phyloP scores from a whole-genome alignment of 2,329 filamentous ascomycete species.

The Sporothrix schenckii region DNA sequence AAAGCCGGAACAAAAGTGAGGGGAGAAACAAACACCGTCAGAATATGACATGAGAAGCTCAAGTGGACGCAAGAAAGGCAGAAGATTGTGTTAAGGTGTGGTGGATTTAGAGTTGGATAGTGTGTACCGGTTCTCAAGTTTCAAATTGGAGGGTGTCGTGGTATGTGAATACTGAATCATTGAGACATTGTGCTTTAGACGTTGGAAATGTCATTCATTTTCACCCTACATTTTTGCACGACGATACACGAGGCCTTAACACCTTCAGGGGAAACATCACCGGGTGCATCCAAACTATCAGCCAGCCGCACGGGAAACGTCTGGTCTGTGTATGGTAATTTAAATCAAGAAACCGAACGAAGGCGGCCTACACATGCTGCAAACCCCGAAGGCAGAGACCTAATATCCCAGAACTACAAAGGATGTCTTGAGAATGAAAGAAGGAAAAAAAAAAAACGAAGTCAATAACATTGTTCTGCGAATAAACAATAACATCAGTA shows the following conservation, averaged over 20 bases:
- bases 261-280: background rate
- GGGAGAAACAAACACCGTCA: background rate
- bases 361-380: background rate
- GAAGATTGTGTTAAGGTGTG: constrained; percentile 12
- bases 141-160: background rate
- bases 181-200: too few relatives aligned
- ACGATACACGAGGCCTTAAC: constrained; percentile 22
- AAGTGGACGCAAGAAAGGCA: background rate
- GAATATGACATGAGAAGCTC: background rate
- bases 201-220: background rate
- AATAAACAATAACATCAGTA: too few relatives aligned
- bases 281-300: background rate
- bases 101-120: constrained; percentile 24
- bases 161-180: background rate
- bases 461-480: too few relatives aligned
- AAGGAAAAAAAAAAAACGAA: too few relatives aligned
- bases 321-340: background rate
- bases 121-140: background rate
- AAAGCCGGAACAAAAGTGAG: constrained; percentile 14
- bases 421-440: too few relatives aligned
- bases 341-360: background rate
- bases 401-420: too few relatives aligned
- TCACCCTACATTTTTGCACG: background rate
- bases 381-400: background rate
- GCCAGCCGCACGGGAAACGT: constrained; percentile 6